These are phyloP conservation scores for Potentilla sterilis DNA, from an alignment of 306 rosid species.

Conservation along the genomic window DNA sequence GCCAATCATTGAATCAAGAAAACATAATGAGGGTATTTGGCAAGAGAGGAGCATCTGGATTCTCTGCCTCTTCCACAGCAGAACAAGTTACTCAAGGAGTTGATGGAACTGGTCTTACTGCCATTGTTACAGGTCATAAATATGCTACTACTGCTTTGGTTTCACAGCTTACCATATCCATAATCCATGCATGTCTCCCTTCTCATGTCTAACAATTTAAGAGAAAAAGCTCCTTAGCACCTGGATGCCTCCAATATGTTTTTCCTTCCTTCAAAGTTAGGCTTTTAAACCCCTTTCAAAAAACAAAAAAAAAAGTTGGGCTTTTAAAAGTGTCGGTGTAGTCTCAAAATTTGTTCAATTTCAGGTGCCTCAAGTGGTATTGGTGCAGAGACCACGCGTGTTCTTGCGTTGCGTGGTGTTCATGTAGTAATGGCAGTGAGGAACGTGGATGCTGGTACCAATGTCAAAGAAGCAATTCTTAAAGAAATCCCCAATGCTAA, in stretches of 20 bases:
- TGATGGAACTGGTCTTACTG: background rate
- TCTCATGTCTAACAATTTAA: too few relatives aligned
- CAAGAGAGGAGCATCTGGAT: conserved; percentile 14
- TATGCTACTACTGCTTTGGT: background rate
- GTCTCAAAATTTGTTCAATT: too few relatives aligned
- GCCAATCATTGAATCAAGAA: background rate
- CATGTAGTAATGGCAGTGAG: conserved; percentile 73
- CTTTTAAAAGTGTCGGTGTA: too few relatives aligned
- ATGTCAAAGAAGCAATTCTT: conserved; percentile 45
- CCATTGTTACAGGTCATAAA: background rate
- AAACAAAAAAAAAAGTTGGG: too few relatives aligned
- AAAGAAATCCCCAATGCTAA: conserved; percentile 57
- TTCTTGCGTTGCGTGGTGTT: conserved; percentile 72
- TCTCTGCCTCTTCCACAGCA: background rate
- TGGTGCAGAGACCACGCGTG: conserved; percentile 62
- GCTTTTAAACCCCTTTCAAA: too few relatives aligned
- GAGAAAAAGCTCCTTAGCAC: too few relatives aligned
- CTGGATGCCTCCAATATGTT: too few relatives aligned
- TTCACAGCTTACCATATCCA: background rate
- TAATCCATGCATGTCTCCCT: too few relatives aligned
- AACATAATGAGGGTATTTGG: conserved; percentile 48
- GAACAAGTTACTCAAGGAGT: background rate
- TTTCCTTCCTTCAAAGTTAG: too few relatives aligned
- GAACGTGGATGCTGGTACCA: conserved; percentile 46
- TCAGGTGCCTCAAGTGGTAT: conserved; percentile 39